Base-by-base conservation (phyloP, 768 basidiomycete genomes). In the Suillus discolor region DNA sequence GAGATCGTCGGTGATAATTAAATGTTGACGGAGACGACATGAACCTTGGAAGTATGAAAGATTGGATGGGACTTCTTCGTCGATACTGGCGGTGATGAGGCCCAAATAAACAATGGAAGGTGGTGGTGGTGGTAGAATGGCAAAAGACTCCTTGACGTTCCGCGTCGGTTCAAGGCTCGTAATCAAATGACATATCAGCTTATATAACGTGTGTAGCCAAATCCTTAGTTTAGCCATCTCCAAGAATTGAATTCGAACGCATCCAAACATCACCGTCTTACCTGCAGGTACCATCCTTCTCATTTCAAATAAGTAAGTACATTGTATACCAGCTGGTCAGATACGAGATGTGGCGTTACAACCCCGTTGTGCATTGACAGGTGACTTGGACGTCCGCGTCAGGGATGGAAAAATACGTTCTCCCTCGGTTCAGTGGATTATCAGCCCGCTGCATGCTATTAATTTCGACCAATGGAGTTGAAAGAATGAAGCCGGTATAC, bases 1-100 rank as follows among this genome's bases (percentile, higher is more conserved):
- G 85, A 28, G 88, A 87, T 71, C 87, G 77, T 45, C 82, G 81
- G 62, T 85, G 85, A 70, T 81, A 78, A 67, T 73, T 77, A 60
- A 74, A 68, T 55, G 73, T 67, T 63, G 74, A 74, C 51, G 75
- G 65, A 61, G 80, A 81, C 51, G 79, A 77, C 80, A 80, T 75
- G 62, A 69, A 73, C 66, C 38, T 6, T 38, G 66, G 64, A 51
- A 28, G 57, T 59, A 31, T 3, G 49, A 25, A 41, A n/a, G 73
- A 20, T 62, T n/a, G 49, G 12, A 11, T 6, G 23, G 18, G 23
- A 45, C 6, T 25, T 62, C 54, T 64, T 60, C 36, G 62, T 42
- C 57, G 38, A 65, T 13, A 6, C 57, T 42, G 6, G 75, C 71
- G 54, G 73, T 71, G 68, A 77, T 67, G 75, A 75, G 31, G 61